A percentile compares a stretch with the other conserved stretches of the same genome.
Conservation (phyloP, 2,329 filamentous ascomycete genomes). For the Arthroderma sp. region DNA sequence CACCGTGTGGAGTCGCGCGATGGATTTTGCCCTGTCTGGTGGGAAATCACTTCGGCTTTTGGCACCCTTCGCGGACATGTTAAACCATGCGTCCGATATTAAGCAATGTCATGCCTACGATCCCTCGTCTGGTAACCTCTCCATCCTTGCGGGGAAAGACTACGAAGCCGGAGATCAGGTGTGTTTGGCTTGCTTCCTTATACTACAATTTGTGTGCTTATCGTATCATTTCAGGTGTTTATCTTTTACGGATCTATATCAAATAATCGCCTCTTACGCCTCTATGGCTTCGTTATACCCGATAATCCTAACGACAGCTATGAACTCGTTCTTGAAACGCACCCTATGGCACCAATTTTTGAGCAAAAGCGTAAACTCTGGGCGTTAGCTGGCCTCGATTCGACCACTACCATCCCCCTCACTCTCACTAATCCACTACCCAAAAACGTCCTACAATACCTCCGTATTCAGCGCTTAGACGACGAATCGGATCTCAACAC, state of each 20-base stretch:
- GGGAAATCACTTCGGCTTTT: constrained; percentile 14
- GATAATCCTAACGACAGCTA: constrained; percentile 25
- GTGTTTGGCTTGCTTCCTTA: constrained; percentile 13
- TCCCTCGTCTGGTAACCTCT: constrained; percentile 19
- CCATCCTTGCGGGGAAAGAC: constrained; percentile 17
- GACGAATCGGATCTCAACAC: constrained; percentile 18
- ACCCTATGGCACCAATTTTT: constrained; percentile 21
- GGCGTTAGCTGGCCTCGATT: constrained; percentile 20
- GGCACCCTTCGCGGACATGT: constrained; percentile 26
- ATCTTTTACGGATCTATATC: constrained; percentile 23
- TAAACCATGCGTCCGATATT: constrained; percentile 24
- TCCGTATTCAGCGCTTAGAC: constrained; percentile 22
- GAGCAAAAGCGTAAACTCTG: constrained; percentile 25
- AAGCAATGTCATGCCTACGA: constrained; percentile 26
- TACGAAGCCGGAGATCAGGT: constrained; percentile 26
- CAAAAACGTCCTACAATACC: constrained; percentile 22
- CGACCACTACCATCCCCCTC: constrained; percentile 21
- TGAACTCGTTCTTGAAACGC: constrained; percentile 24
- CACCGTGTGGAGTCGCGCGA: constrained; percentile 19
- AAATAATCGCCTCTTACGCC: constrained; percentile 25
- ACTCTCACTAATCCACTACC: constrained; percentile 22
- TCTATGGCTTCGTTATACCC: constrained; percentile 27
- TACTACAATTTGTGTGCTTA: constrained; percentile 11
- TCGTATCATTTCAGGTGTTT: constrained; percentile 17
- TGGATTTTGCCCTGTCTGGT: constrained; percentile 20